Conservation (phyloP, 176 grass and related monocot genomes). For the Triticum aestivum region IWGSC_CS_RefSeq_v2.1 NC_057802.1:321210758-321211257, state of each 20-base stretch:
- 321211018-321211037: background rate
- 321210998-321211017: background rate
- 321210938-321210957: constrained; percentile 6
- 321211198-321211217: background rate
- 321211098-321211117: background rate
- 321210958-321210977: constrained; percentile 17
- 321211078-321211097: background rate
- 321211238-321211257: background rate
- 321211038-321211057: background rate
- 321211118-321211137: background rate
- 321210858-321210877: constrained; percentile 6
- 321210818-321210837: background rate
- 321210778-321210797: background rate
- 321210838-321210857: background rate
- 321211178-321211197: background rate
- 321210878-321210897: background rate
- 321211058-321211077: background rate
- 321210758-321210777: background rate
- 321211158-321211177: background rate
- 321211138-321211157: background rate
- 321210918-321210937: background rate
- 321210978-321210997: background rate
- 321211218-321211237: background rate
- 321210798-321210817: background rate
- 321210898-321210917: background rate